phyloP scores from a whole-genome alignment of 768 basidiomycete genomes.

The Serendipita sp. region DNA sequence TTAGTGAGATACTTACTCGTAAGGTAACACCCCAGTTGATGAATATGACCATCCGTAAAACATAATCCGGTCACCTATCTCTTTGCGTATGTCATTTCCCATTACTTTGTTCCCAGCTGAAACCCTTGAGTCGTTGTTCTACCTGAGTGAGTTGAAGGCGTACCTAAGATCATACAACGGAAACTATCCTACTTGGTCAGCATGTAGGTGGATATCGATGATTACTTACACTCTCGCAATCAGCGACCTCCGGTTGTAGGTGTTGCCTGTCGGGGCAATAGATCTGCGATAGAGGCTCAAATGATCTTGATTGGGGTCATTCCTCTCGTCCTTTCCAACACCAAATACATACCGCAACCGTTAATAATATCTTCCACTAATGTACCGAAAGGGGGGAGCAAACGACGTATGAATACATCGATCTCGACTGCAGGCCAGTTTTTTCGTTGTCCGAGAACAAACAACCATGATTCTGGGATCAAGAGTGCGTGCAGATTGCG shows the following conservation, averaged over 20 bases:
- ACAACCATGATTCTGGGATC: constrained; percentile 4
- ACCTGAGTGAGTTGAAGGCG: too few relatives aligned
- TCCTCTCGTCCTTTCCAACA: too few relatives aligned
- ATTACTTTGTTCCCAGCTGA: too few relatives aligned
- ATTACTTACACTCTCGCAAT: background rate
- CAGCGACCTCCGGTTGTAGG: background rate
- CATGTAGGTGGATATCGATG: background rate
- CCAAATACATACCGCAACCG: background rate
- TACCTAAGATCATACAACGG: background rate
- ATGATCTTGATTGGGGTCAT: too few relatives aligned
- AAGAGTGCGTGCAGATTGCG: background rate
- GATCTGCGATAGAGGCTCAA: background rate
- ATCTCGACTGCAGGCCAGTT: background rate
- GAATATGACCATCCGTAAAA: too few relatives aligned
- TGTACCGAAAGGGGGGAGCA: too few relatives aligned
- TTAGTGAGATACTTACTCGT: too few relatives aligned
- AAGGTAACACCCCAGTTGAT: too few relatives aligned
- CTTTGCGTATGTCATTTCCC: too few relatives aligned
- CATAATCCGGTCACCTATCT: too few relatives aligned
- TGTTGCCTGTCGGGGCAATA: background rate
- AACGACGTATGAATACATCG: background rate
- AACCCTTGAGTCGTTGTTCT: too few relatives aligned
- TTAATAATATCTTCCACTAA: background rate
- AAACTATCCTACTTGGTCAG: background rate
- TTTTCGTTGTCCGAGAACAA: background rate